phyloP scores from a whole-genome alignment of 2,329 filamentous ascomycete genomes.

The Alternaria postmessia region DNA sequence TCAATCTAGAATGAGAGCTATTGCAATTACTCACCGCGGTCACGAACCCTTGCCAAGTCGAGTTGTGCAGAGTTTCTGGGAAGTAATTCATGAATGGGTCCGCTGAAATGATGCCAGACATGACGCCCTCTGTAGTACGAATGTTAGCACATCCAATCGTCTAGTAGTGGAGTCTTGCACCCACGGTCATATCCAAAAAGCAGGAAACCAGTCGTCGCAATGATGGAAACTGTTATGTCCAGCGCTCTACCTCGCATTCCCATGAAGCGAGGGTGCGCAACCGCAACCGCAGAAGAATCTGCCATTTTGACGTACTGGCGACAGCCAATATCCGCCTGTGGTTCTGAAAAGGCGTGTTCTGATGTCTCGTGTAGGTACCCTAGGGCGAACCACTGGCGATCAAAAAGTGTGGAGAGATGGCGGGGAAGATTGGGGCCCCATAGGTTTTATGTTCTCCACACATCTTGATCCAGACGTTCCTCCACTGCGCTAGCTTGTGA shows the following conservation, averaged over 20 bases:
- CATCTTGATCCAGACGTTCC: not conserved
- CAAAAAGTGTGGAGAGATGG: not conserved
- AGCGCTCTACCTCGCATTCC: not conserved
- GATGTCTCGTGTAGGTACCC: not conserved
- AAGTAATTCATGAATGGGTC: not conserved
- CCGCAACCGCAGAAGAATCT: not conserved
- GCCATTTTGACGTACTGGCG: not conserved
- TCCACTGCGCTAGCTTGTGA: not conserved
- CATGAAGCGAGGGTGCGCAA: not conserved
- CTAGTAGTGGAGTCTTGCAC: not conserved
- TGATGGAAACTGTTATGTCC: not conserved
- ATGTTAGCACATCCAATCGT: not conserved
- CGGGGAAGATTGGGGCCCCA: not conserved
- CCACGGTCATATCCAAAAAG: not conserved
- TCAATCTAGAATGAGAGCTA: not conserved
- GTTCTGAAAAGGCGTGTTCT: not conserved
- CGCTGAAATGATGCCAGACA: not conserved
- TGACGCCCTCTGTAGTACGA: not conserved
- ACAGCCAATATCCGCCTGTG: not conserved
- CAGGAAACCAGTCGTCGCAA: not conserved
- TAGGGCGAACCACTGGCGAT: not conserved
- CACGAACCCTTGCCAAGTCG: not conserved
- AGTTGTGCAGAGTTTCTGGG: not conserved
- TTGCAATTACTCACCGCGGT: not conserved
- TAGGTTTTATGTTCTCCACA: not conserved